Evolutionary conservation across 192 early-diverging fungal genomes (phyloP).

Genomic region (Gigaspora rosea): DNA sequence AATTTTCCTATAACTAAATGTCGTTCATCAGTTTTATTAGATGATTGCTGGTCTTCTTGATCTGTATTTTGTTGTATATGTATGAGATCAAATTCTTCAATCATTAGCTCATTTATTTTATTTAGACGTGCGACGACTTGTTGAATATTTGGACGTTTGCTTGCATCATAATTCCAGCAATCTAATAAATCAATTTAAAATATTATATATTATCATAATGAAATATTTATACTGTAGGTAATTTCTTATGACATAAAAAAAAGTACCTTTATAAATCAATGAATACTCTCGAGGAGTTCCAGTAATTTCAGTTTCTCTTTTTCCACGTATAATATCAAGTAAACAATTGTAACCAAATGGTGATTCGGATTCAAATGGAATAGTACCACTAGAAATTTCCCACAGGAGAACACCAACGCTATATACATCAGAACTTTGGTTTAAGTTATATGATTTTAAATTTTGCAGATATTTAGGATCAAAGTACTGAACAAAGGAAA

Average conservation of each 20-base stretch:
- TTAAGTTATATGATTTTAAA: not conserved
- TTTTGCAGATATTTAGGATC: not conserved
- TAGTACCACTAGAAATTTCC: not conserved
- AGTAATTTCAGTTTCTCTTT: constrained; percentile 2
- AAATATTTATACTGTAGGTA: not conserved
- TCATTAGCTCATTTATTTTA: not conserved
- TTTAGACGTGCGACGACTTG: not conserved
- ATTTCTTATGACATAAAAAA: not conserved
- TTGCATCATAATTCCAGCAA: not conserved
- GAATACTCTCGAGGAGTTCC: not conserved
- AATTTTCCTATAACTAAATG: too few relatives aligned
- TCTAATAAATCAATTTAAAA: not conserved
- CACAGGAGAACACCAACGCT: not conserved
- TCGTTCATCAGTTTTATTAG: too few relatives aligned
- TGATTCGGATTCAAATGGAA: not conserved
- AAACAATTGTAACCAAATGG: not conserved
- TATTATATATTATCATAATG: not conserved
- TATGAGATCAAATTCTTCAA: not conserved
- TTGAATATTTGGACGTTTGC: not conserved
- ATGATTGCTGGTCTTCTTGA: too few relatives aligned
- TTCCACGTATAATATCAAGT: not conserved
- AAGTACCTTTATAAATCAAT: not conserved
- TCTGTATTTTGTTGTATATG: too few relatives aligned
- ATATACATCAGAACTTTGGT: not conserved
- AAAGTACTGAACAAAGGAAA: not conserved